Evolutionary conservation across 2,329 filamentous ascomycete genomes (phyloP), one percentile per base, ranked within the genome.

Genomic region (Verticillium zaregamsianum): DNA sequence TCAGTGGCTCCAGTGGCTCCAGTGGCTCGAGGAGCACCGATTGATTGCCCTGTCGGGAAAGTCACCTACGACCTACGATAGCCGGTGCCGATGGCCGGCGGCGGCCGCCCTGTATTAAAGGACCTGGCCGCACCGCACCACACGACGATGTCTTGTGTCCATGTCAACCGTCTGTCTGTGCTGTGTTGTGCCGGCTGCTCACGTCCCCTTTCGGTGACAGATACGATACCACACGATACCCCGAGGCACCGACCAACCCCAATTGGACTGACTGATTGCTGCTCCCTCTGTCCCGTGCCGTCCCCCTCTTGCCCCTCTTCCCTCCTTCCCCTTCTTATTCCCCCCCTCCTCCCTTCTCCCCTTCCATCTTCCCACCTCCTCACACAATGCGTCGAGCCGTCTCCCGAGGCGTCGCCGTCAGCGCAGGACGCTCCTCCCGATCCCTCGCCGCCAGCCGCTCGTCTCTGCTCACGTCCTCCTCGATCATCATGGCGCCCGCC

Each of bases 311-410:
- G n/a, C 45, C 25, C 35, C 57, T 39, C 37, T 28, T 58, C 39
- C 39, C 56, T 40, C 33, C 14, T 14, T 28, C 25, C 37, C 17
- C 39, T n/a, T 23, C 23, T 11, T 14, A 32, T 11, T 14, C 3
- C 45, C 25, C 28, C 12, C 54, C 28, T 33, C 31, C 32, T 32
- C 54, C 54, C 11, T 25, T 54, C 37, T n/a, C 17, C 8, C 15
- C 55, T 54, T 49, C 32, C 58, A 31, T 35, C 49, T 33, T 33
- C 31, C 9, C 40, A 32, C 28, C 55, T 62, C 49, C 61, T 62
- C 35, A 54, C 69, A 75, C 65, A 62, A 83, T 83, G 80, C 80
- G 79, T 73, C 80, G 79, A 68, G 69, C 79, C 66, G 67, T 82
- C 66, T 72, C 78, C 59, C 73, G 76, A 64, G 75, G 77, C 69